These are phyloP conservation scores for Ogataea methanolica DNA, from an alignment of 805 yeast species.

Conservation along the genomic window DNA sequence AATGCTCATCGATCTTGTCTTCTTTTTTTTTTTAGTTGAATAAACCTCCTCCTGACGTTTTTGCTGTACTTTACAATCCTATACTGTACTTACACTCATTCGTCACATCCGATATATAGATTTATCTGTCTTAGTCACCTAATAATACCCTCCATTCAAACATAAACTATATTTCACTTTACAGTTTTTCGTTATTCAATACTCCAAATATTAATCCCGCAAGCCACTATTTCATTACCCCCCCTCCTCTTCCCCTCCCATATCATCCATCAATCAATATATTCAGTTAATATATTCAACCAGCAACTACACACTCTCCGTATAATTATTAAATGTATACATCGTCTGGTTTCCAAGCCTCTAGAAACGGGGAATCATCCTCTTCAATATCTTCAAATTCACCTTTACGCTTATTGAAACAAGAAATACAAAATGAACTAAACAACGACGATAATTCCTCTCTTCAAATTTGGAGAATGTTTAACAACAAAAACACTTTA, in stretches of 20 bases:
- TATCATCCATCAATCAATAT: no score
- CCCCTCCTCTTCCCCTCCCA: no score
- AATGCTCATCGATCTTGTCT: background rate
- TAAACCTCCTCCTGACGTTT: background rate
- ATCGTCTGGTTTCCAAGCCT: background rate
- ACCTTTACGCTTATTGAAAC: constrained; percentile 19
- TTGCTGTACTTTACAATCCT: background rate
- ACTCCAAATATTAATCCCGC: no score
- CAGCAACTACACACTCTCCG: no score
- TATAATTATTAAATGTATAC: no score
- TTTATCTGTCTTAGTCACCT: no score
- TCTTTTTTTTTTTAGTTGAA: background rate
- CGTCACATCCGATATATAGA: no score
- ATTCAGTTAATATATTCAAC: no score
- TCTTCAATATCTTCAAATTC: constrained; percentile 1
- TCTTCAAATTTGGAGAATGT: constrained; percentile 32
- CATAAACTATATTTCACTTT: no score
- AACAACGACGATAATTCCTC: constrained; percentile 25
- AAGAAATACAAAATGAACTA: constrained; percentile 28
- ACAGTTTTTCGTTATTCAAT: no score
- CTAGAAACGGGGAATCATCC: background rate
- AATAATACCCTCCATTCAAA: no score
- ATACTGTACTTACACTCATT: background rate
- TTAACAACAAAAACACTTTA: constrained; percentile 29
- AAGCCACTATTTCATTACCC: no score